Base-by-base conservation (phyloP, 2,329 filamentous ascomycete genomes). In the Amphichorda felina region DNA sequence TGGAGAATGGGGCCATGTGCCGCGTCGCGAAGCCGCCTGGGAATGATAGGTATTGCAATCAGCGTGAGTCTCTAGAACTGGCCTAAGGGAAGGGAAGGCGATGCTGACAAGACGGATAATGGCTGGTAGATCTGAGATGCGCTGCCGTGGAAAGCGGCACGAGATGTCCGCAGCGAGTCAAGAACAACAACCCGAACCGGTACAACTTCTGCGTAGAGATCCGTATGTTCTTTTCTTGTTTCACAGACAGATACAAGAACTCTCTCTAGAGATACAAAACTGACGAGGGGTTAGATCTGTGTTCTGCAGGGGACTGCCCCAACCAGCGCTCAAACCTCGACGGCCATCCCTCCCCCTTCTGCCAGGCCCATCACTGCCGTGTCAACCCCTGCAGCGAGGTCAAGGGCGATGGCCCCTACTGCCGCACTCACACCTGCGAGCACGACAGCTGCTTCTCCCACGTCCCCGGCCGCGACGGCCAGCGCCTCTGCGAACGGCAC, bases 401-500 rank as follows among this genome's bases (percentile, higher is more conserved):
- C 10, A 47, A 41, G 24, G 39, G 40, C 4, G 8, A 34, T 8
- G 45, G 45, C 7, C 31, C 40, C 1, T 45, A 44, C 36, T 56
- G 54, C 40, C 38, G 30, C 22, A 29, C 32, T 2, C 53, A 55
- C 33, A 56, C 53, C 5, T 55, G 53, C 35, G 40, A 45, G 16
- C 40, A 45, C 4, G 17, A 35, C 19, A 41, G 43, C 30, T 55
- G 53, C 30, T 36, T 41, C 4, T 46, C 48, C 2, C 41, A 43
- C 15, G 47, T 49, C 16, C 27, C 15, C 27, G 13, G 6, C 6
- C 6, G 15, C 27, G 5, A 29, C 35, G 41, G 9, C 38, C 37
- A 41, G 10, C 40, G 43, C 4, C 53, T 48, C 42, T 55, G 53
- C 27, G 47, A 53, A 22, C 45, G 47, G 2, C 53, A 56, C 25